These are phyloP conservation scores for Syzygium syzygioides DNA, from an alignment of 441 rosid species.

Conservation along the genomic window DNA sequence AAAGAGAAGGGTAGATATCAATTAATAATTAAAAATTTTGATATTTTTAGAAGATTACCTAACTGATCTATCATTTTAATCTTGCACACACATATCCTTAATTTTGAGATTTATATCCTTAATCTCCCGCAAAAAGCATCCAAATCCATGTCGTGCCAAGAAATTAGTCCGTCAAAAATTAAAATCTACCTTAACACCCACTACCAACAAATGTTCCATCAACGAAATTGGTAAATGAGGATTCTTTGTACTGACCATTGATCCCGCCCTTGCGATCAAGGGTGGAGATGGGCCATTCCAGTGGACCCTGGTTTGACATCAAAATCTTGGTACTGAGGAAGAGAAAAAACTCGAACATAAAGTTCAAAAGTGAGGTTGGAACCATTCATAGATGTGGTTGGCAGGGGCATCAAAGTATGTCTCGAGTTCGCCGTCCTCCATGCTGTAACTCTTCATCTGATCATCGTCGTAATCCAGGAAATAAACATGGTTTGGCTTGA, in stretches of 20 bases:
- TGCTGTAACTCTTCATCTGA: not conserved
- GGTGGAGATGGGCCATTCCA: not conserved
- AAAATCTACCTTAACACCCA: not conserved
- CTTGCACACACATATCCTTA: not conserved
- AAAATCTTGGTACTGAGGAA: not conserved
- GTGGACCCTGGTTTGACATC: not conserved
- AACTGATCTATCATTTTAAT: not conserved
- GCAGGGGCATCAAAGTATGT: not conserved
- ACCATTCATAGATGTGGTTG: not conserved
- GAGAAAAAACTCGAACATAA: no score
- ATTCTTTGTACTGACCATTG: no score
- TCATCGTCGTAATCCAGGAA: not conserved
- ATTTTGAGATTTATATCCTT: not conserved
- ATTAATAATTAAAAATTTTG: not conserved
- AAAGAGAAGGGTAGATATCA: not conserved
- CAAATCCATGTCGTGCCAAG: not conserved
- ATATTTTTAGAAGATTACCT: not conserved
- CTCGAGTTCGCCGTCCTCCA: not conserved
- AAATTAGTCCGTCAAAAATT: not conserved
- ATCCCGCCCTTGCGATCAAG: not conserved
- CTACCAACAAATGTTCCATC: not conserved
- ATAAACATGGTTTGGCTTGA: not conserved
- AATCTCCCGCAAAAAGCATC: not conserved
- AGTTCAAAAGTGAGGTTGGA: not conserved
- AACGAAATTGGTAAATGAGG: no score